phyloP scores from a whole-genome alignment of 169 alveolate species.

The Plasmodium chabaudi region DNA sequence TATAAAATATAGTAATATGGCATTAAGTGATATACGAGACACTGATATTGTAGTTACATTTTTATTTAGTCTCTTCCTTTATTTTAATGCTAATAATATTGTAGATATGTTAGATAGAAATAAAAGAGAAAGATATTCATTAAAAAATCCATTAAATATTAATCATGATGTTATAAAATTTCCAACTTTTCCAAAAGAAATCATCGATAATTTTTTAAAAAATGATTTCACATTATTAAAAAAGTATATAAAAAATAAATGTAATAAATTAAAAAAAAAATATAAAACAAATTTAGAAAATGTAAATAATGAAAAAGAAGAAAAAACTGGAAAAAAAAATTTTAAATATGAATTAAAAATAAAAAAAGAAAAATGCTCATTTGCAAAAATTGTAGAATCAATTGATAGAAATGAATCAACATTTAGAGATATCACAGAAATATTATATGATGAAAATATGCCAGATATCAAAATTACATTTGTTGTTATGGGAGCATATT shows the following conservation, averaged over 20 bases:
- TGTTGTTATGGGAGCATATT: conserved; percentile 74
- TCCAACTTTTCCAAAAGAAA: conserved; percentile 75
- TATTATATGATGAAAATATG: conserved; percentile 45
- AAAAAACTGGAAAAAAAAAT: conserved; percentile 27
- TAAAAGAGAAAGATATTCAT: conserved; percentile 48
- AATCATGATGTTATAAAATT: conserved; percentile 71
- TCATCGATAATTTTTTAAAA: conserved; percentile 66
- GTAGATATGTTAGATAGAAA: conserved; percentile 66
- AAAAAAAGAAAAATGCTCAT: conserved; percentile 66
- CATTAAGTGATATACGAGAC: conserved; percentile 67
- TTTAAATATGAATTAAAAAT: conserved; percentile 56
- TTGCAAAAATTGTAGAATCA: conserved; percentile 65
- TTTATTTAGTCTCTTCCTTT: conserved; percentile 64
- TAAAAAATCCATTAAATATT: conserved; percentile 54
- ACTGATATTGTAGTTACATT: conserved; percentile 55
- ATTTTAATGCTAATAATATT: conserved; percentile 73
- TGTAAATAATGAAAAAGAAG: conserved; percentile 1
- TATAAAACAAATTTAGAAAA: conserved; percentile 43
- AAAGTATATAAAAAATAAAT: conserved; percentile 71
- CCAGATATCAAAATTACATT: conserved; percentile 62
- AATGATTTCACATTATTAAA: conserved; percentile 70
- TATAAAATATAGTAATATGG: conserved; percentile 65
- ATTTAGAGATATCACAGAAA: conserved; percentile 64
- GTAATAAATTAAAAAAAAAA: conserved; percentile 61
- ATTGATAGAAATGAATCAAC: conserved; percentile 32